Evolutionary conservation across 2,329 filamentous ascomycete species (phyloP).

Genomic region (Leptographium flavum): DNA sequence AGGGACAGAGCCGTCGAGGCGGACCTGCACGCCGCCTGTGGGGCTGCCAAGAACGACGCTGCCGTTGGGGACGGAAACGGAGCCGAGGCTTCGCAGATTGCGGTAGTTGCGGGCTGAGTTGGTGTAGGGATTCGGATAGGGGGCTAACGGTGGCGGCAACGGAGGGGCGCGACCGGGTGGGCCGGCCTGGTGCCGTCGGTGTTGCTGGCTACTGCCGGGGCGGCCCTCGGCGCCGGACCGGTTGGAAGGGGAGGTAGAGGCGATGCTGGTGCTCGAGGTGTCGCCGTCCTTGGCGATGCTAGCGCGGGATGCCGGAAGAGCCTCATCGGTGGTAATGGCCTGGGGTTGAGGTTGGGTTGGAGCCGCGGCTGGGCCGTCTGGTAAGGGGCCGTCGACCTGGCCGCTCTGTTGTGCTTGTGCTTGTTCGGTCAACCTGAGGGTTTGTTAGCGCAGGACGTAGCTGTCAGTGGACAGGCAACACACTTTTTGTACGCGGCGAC

Average conservation of each 20-base stretch:
- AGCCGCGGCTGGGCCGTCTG: neutral
- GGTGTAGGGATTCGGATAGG: constrained; percentile 32
- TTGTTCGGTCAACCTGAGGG: constrained; percentile 12
- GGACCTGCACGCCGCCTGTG: constrained; percentile 77
- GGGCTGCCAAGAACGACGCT: constrained; percentile 60
- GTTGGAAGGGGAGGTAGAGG: neutral
- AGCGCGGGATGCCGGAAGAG: constrained; percentile 23
- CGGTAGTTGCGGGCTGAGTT: constrained; percentile 12
- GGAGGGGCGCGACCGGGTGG: constrained; percentile 14
- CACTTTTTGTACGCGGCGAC: constrained; percentile 63
- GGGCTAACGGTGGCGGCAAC: constrained; percentile 24
- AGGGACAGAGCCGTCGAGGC: constrained; percentile 51
- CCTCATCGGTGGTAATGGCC: constrained; percentile 38
- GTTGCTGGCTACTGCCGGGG: constrained; percentile 12
- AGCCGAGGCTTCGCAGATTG: constrained; percentile 12
- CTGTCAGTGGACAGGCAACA: constrained; percentile 18
- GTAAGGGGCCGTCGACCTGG: neutral
- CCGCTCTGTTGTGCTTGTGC: constrained; percentile 11
- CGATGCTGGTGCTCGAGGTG: neutral
- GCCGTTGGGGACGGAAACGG: constrained; percentile 35
- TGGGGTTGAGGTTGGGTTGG: constrained; percentile 18
- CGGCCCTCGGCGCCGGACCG: constrained; percentile 5
- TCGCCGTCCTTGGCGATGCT: constrained; percentile 13
- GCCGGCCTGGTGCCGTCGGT: constrained; percentile 3
- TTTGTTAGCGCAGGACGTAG: too few relatives aligned